Percentiles rank a stretch among this genome's conserved stretches.
Evolutionary conservation across 441 rosid species (phyloP).

Genomic region (Syzygium syzygioides): DNA sequence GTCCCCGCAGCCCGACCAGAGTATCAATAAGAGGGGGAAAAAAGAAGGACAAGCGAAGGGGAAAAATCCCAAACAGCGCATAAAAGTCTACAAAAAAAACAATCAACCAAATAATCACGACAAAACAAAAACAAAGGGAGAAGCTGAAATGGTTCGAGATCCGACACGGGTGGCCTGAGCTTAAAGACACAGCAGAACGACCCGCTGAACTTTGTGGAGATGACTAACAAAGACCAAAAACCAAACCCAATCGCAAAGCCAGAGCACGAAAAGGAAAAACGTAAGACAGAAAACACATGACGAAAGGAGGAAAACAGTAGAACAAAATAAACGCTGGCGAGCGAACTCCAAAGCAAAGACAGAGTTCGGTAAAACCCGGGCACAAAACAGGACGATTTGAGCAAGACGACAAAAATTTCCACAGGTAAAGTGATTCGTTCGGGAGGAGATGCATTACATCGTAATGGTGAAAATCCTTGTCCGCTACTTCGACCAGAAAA

Average conservation of each 20-base stretch:
- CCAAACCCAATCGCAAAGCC: background rate
- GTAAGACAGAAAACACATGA: background rate
- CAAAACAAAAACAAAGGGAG: background rate
- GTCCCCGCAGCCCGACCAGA: no score
- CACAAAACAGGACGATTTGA: background rate
- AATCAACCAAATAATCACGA: background rate
- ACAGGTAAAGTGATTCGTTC: background rate
- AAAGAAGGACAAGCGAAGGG: background rate
- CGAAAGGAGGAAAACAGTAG: background rate
- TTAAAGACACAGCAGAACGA: background rate
- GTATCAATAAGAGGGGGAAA: no score
- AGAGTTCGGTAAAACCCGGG: background rate
- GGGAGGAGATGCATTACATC: conserved; percentile 29
- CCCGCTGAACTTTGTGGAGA: background rate
- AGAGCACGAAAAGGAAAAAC: background rate
- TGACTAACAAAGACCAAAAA: background rate
- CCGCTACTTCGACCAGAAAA: conserved; percentile 42
- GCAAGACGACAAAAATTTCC: background rate
- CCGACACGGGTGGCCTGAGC: background rate
- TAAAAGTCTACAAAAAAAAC: background rate
- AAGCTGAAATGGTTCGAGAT: background rate
- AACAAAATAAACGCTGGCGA: background rate
- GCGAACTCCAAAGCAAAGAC: background rate
- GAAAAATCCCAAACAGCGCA: background rate
- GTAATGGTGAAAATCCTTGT: conserved; percentile 51